Conservation (phyloP, 2,329 filamentous ascomycete genomes). For the Clarireedia monteithiana region DNA sequence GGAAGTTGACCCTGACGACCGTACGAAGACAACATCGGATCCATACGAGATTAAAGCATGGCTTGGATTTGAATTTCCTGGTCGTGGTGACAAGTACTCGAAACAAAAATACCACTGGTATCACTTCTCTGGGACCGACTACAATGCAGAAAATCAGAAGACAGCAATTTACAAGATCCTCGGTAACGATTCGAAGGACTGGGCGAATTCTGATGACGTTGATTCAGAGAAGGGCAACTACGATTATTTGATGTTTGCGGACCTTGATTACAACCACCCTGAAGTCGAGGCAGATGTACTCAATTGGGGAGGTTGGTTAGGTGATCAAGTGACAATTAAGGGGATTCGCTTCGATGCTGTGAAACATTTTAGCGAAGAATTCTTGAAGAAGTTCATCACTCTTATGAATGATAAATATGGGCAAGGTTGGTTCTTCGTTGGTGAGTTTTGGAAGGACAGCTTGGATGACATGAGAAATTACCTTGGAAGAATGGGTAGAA, state of each 20-base stretch:
- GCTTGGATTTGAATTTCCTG: conserved; percentile 59
- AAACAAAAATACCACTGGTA: conserved; percentile 56
- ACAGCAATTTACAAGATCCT: conserved; percentile 59
- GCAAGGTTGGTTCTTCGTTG: conserved; percentile 54
- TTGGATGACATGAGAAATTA: conserved; percentile 48
- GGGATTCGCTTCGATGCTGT: conserved; percentile 66
- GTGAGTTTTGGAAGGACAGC: conserved; percentile 62
- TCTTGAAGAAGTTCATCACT: conserved; percentile 56
- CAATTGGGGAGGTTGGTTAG: conserved; percentile 62
- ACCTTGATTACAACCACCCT: conserved; percentile 56
- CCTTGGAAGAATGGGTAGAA: conserved; percentile 48
- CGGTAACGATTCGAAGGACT: conserved; percentile 52
- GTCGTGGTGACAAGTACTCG: conserved; percentile 52
- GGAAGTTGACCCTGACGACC: conserved; percentile 55
- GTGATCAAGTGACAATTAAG: conserved; percentile 48
- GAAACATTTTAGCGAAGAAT: conserved; percentile 63
- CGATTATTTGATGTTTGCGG: conserved; percentile 65
- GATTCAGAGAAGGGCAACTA: conserved; percentile 57
- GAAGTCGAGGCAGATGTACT: conserved; percentile 59
- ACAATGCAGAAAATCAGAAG: conserved; percentile 45
- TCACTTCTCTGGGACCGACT: conserved; percentile 64
- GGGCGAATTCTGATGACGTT: conserved; percentile 53
- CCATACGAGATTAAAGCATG: conserved; percentile 59
- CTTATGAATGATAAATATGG: conserved; percentile 44
- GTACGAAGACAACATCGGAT: conserved; percentile 44